A percentile compares a stretch with the other conserved stretches of the same genome.
Conservation (phyloP, 2,329 filamentous ascomycete genomes). For the Diaporthe citrichinensis region DNA sequence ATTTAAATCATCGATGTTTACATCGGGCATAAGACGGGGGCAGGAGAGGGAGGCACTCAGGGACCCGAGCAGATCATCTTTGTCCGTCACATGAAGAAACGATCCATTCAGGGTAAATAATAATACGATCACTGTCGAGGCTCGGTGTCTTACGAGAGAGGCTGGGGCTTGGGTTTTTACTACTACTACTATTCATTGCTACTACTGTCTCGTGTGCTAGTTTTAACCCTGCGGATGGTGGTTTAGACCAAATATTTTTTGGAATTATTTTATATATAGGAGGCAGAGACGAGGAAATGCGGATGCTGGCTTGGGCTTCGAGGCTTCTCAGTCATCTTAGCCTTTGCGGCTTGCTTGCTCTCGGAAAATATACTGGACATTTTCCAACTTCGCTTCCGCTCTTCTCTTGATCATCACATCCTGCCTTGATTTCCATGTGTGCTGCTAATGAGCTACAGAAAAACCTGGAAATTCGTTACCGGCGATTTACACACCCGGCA, state of each 20-base stretch:
- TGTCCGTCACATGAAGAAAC: conserved; percentile 33
- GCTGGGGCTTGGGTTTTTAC: neutral
- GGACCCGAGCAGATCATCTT: conserved; percentile 14
- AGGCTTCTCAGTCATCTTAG: neutral
- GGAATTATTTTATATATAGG: conserved; percentile 19
- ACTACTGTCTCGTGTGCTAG: neutral
- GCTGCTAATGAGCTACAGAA: neutral
- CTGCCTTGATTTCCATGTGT: neutral
- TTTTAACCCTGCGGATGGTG: conserved; percentile 15
- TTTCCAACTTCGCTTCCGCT: neutral
- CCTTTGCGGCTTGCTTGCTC: neutral
- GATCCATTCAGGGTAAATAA: conserved; percentile 34
- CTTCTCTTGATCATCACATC: no score
- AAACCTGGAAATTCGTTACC: neutral
- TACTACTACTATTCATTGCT: conserved; percentile 20
- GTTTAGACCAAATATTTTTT: conserved; percentile 4
- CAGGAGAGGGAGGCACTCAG: neutral
- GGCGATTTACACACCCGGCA: neutral
- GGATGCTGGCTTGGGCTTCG: conserved; percentile 3
- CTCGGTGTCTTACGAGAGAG: conserved; percentile 10
- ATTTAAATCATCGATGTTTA: neutral
- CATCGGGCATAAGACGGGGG: neutral
- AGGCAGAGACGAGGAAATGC: neutral
- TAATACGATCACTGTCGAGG: conserved; percentile 29
- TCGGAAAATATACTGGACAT: conserved; percentile 32